Evolutionary conservation across 805 yeast genomes (phyloP).

Genomic region (Candida coleopterorum): DNA sequence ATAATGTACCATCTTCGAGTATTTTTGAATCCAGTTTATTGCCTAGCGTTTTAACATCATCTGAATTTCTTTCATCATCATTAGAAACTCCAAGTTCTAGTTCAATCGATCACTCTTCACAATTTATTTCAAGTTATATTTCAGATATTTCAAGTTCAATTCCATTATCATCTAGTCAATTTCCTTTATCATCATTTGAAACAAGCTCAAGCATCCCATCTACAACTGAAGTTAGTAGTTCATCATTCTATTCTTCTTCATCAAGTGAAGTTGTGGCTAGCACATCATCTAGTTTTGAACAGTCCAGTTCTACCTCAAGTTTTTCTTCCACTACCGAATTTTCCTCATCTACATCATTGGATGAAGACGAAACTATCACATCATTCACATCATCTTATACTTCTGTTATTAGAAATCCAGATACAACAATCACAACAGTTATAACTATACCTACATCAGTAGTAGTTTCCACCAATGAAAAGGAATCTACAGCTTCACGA

Average conservation of each 20-base stretch:
- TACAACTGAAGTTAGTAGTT: not conserved
- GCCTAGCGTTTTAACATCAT: too few species aligned
- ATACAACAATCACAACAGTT: conserved; percentile 38
- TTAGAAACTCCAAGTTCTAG: too few species aligned
- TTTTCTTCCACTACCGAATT: conserved; percentile 7
- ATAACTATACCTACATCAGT: conserved; percentile 35
- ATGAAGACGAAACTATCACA: conserved; percentile 7
- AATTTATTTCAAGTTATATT: too few species aligned
- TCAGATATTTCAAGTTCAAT: not conserved
- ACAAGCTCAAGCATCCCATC: not conserved
- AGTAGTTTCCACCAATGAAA: conserved; percentile 10
- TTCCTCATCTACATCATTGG: conserved; percentile 8
- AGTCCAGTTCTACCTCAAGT: conserved; percentile 8
- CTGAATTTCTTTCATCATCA: too few species aligned
- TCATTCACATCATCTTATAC: conserved; percentile 14
- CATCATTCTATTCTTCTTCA: conserved; percentile 2
- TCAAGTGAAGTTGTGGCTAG: not conserved
- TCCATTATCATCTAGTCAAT: not conserved
- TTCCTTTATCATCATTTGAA: not conserved
- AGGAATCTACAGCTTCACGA: conserved; percentile 13
- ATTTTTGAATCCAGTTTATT: too few species aligned
- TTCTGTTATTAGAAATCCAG: conserved; percentile 13
- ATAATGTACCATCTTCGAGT: not conserved
- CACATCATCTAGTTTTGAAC: conserved; percentile 9
- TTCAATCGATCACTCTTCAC: too few species aligned